Percentiles rank a stretch among this genome's conserved stretches.
Conservation (phyloP, 2,329 filamentous ascomycete genomes). For the Verticillium tricorpus region DNA sequence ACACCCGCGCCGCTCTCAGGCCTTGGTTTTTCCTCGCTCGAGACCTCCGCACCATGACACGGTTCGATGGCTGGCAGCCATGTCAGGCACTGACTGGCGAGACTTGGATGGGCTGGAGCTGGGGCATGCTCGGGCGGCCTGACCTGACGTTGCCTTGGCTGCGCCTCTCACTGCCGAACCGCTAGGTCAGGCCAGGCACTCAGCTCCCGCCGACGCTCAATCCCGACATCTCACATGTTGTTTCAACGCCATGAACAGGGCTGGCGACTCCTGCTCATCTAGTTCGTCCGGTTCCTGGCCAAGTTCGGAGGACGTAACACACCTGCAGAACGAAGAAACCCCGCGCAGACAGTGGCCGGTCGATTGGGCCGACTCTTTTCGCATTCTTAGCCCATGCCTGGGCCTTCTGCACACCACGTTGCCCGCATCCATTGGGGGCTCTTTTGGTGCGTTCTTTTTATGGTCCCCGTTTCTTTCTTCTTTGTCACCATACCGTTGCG, state of each 20-base stretch:
- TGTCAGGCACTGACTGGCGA: neutral
- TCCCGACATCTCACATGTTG: neutral
- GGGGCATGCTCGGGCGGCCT: neutral
- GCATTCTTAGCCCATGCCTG: neutral
- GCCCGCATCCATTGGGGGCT: neutral
- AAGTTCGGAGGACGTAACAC: neutral
- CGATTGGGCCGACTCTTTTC: neutral
- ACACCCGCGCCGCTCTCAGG: conserved; percentile 7
- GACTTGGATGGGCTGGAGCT: too few relatives aligned
- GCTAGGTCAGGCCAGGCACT: neutral
- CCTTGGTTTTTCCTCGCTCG: neutral
- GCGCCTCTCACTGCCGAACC: neutral
- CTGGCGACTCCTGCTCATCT: neutral
- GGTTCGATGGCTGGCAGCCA: neutral
- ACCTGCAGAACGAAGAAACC: neutral
- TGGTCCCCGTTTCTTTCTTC: neutral
- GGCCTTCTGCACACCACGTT: neutral
- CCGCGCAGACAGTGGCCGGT: neutral
- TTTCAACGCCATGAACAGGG: conserved; percentile 3
- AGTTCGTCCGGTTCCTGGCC: neutral
- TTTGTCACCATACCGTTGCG: neutral
- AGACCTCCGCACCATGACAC: neutral
- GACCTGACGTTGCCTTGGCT: neutral
- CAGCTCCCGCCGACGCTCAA: neutral
- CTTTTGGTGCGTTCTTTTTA: neutral